phyloP scores from a whole-genome alignment of 805 yeast genomes.

The Yamadazyma phyllophila region DNA sequence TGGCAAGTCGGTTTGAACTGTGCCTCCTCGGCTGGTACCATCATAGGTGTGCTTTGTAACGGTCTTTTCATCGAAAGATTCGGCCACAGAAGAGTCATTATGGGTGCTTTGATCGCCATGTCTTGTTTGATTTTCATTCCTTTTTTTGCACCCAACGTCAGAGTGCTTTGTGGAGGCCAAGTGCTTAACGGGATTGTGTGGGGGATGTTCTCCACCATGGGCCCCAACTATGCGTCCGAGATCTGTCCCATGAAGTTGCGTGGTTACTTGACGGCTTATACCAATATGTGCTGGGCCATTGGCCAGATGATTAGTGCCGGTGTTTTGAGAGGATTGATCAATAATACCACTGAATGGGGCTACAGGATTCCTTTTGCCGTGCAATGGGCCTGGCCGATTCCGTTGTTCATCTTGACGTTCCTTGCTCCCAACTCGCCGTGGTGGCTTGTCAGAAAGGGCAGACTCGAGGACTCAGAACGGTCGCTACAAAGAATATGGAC shows the following conservation, averaged over 20 bases:
- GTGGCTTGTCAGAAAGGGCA: conserved; percentile 41
- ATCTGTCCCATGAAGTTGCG: conserved; percentile 42
- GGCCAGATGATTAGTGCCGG: conserved; percentile 44
- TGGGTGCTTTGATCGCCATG: conserved; percentile 25
- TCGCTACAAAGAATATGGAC: conserved; percentile 25
- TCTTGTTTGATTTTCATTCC: conserved; percentile 36
- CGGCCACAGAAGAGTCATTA: conserved; percentile 42
- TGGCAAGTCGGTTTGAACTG: conserved; percentile 34
- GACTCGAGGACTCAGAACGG: conserved; percentile 29
- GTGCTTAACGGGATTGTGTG: conserved; percentile 41
- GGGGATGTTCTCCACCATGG: conserved; percentile 43
- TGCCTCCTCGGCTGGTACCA: conserved; percentile 35
- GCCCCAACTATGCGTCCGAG: conserved; percentile 43
- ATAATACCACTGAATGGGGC: conserved; percentile 28
- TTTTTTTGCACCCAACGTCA: conserved; percentile 36
- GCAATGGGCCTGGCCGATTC: conserved; percentile 41
- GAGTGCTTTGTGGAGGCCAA: conserved; percentile 41
- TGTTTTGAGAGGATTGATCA: conserved; percentile 36
- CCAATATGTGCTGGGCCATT: conserved; percentile 37
- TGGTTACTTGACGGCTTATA: conserved; percentile 38
- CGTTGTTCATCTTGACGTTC: conserved; percentile 32
- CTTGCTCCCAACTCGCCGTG: conserved; percentile 49
- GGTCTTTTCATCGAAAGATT: conserved; percentile 42
- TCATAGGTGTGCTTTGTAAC: conserved; percentile 43
- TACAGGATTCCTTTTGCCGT: conserved; percentile 41